phyloP scores from a whole-genome alignment of 2,329 filamentous ascomycete species.

The Pyrenochaeta sp. region DNA sequence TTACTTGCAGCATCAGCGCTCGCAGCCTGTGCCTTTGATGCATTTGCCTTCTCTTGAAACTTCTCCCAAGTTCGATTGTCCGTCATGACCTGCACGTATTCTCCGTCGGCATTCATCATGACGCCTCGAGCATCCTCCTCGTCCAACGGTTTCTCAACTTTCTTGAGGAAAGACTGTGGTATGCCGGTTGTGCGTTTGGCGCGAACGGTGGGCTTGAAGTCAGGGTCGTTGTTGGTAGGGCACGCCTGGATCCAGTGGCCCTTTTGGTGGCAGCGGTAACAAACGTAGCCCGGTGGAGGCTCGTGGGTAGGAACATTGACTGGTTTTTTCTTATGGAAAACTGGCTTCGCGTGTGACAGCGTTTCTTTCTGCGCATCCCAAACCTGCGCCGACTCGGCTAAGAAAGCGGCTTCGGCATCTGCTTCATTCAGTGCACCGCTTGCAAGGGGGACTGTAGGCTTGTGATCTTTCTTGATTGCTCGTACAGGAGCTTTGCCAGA shows the following conservation, averaged over 20 bases:
- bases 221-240: constrained; percentile 97
- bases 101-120: constrained; percentile 97
- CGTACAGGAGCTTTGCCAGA: constrained; percentile 93
- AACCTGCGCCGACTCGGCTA: constrained; percentile 86
- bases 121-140: constrained; percentile 89
- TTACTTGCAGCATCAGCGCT: constrained; percentile 80
- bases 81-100: constrained; percentile 95
- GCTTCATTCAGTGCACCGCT: constrained; percentile 80
- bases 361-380: constrained; percentile 95
- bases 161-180: constrained; percentile 92
- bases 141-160: constrained; percentile 87
- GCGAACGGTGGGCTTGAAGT: constrained; percentile 90
- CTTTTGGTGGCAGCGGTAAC: constrained; percentile 95
- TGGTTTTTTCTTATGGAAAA: constrained; percentile 64
- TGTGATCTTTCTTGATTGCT: constrained; percentile 77
- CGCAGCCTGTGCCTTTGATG: constrained; percentile 82
- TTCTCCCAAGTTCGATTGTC: constrained; percentile 97
- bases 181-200: constrained; percentile 98
- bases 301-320: constrained; percentile 89
- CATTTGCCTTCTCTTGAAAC: constrained; percentile 93
- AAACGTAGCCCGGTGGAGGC: constrained; percentile 92
- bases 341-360: constrained; percentile 73
- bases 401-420: constrained; percentile 91
- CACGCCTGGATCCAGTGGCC: constrained; percentile 99
- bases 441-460: constrained; percentile 56